phyloP scores from a whole-genome alignment of 139 green algal species.

The Spirogloea muscicola region DNA sequence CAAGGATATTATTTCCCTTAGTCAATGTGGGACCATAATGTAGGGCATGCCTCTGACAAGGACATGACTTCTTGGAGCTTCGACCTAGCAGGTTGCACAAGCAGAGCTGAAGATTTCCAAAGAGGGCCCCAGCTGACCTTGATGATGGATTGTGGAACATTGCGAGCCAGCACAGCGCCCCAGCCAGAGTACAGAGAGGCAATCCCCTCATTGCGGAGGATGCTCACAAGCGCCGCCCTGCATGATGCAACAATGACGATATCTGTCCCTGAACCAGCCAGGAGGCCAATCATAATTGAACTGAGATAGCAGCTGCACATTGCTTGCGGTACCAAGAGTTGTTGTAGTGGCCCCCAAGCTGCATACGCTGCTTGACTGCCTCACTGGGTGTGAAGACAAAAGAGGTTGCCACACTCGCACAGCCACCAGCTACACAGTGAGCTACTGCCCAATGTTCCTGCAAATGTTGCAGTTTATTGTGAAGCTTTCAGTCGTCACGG shows the following conservation, averaged over 20 bases:
- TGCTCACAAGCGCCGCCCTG: conserved; percentile 31
- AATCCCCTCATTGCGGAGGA: conserved; percentile 43
- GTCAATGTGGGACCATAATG: not conserved
- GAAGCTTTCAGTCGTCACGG: not conserved
- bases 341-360: conserved; percentile 35
- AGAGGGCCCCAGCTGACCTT: too few relatives aligned
- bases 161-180: conserved; percentile 51
- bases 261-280: not conserved
- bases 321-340: too few relatives aligned
- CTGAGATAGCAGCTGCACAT: too few relatives aligned
- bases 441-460: conserved; percentile 42
- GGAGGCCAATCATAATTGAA: too few relatives aligned
- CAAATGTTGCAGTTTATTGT: conserved; percentile 7
- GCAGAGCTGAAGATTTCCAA: too few relatives aligned
- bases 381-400: conserved; percentile 60
- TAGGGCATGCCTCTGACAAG: too few relatives aligned
- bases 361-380: conserved; percentile 55
- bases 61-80: too few relatives aligned
- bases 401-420: conserved; percentile 53
- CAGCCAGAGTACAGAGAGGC: conserved; percentile 49
- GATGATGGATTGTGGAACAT: conserved; percentile 53
- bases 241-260: not conserved
- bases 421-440: conserved; percentile 51
- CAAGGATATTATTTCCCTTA: not conserved
- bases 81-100: too few relatives aligned